phyloP scores from a whole-genome alignment of 768 basidiomycete genomes.

The Kwoniella sp. region DNA sequence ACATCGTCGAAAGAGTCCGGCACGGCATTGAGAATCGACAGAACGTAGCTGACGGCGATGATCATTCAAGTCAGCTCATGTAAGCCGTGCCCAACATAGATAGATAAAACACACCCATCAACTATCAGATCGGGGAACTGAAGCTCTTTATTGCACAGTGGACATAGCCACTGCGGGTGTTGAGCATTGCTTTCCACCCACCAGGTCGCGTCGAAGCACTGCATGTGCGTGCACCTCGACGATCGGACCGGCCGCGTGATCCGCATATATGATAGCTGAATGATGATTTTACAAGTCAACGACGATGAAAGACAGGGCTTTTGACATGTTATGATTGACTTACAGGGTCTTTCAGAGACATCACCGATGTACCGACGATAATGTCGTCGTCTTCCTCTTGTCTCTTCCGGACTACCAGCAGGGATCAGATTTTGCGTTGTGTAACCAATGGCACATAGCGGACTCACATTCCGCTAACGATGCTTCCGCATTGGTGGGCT shows the following conservation, averaged over 20 bases:
- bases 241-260: slow-evolving; percentile 84
- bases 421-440: slow-evolving; percentile 13
- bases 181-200: slow-evolving; percentile 96
- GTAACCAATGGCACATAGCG: background rate
- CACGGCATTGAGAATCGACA: slow-evolving; percentile 75
- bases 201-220: slow-evolving; percentile 92
- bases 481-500: slow-evolving; percentile 67
- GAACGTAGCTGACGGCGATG: slow-evolving; percentile 72
- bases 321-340: slow-evolving; percentile 51
- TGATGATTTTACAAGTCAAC: background rate
- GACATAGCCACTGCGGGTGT: slow-evolving; percentile 94
- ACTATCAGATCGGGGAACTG: slow-evolving; percentile 80
- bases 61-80: background rate
- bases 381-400: slow-evolving; percentile 89
- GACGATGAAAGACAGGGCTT: too few relatives aligned
- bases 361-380: slow-evolving; percentile 80
- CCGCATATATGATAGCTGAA: slow-evolving; percentile 79
- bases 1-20: slow-evolving; percentile 86
- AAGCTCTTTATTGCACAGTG: slow-evolving; percentile 81
- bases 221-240: slow-evolving; percentile 79
- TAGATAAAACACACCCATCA: slow-evolving; percentile 65
- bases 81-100: background rate
- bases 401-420: slow-evolving; percentile 46
- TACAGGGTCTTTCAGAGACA: slow-evolving; percentile 93
- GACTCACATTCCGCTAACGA: slow-evolving; percentile 70